A percentile compares a stretch with the other conserved stretches of the same genome.
phyloP scores from a whole-genome alignment of 805 yeast genomes.

The Wickerhamiella bombiphila region DNA sequence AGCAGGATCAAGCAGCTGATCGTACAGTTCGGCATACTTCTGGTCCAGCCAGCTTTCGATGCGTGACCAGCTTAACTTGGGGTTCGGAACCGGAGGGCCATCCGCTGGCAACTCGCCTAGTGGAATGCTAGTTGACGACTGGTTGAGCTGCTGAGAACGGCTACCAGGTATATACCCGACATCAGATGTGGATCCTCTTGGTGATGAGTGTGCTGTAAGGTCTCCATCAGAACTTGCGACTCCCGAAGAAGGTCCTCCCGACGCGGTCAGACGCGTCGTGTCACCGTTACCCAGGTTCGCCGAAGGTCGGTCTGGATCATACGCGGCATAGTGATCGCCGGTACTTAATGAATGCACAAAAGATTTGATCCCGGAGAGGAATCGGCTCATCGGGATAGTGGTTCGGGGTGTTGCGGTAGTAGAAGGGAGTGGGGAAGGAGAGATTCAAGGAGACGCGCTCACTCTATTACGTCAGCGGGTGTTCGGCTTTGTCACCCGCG shows the following conservation, averaged over 20 bases:
- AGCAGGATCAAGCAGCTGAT: constrained; percentile 64
- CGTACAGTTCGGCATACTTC: constrained; percentile 67
- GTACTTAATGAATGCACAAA: constrained; percentile 27
- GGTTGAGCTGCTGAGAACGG: constrained; percentile 23
- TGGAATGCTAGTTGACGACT: constrained; percentile 20
- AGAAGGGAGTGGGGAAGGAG: no score
- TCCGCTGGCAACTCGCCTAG: constrained; percentile 32
- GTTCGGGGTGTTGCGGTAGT: no score
- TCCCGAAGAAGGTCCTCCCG: constrained; percentile 3
- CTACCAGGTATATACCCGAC: constrained; percentile 23
- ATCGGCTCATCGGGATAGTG: constrained; percentile 22
- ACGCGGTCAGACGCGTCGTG: constrained; percentile 14
- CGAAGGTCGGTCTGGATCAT: constrained; percentile 18
- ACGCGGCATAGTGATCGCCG: constrained; percentile 27
- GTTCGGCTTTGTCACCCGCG: no score
- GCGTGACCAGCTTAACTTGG: constrained; percentile 73
- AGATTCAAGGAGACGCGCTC: no score
- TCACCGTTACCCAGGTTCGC: constrained; percentile 11
- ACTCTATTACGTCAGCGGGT: no score
- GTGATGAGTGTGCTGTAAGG: neutral
- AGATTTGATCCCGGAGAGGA: constrained; percentile 20
- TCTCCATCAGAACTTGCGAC: neutral
- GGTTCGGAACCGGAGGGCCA: constrained; percentile 41
- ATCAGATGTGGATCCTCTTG: neutral
- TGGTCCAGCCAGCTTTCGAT: constrained; percentile 70